These are phyloP conservation scores for Aureobasidium namibiae DNA, from an alignment of 2,329 filamentous ascomycete genomes.

Conservation along the genomic window DNA sequence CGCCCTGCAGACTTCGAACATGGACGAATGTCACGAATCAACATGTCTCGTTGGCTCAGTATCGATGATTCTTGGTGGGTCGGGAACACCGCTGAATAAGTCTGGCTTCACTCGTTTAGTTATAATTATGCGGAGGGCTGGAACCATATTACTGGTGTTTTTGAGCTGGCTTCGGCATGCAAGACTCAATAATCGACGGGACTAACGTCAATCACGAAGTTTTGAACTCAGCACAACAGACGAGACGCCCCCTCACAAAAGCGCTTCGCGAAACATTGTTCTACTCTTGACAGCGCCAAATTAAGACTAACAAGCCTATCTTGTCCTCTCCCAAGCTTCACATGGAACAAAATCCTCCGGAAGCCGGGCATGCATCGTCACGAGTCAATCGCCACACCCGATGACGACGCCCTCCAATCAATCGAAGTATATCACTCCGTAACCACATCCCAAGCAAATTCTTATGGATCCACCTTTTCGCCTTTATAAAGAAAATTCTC, in stretches of 20 bases:
- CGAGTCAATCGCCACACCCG: background rate
- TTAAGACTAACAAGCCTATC: background rate
- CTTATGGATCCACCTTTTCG: background rate
- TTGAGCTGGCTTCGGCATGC: no score
- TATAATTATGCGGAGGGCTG: no score
- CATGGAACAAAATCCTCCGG: background rate
- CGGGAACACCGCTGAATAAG: no score
- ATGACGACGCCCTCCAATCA: background rate
- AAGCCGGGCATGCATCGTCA: no score
- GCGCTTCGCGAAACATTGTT: background rate
- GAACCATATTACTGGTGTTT: no score
- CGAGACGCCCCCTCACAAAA: no score
- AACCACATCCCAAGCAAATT: background rate
- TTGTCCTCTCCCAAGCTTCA: background rate
- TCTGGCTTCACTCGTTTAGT: no score
- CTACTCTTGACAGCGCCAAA: background rate
- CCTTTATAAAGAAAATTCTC: background rate
- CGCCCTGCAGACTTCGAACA: background rate
- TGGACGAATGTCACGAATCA: background rate
- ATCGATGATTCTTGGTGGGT: no score
- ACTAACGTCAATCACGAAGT: no score
- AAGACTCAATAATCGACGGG: no score
- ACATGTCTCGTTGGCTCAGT: no score
- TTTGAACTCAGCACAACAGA: no score
- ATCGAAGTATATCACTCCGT: conserved; percentile 1